A percentile compares a stretch with the other conserved stretches of the same genome.
These are phyloP conservation scores for Prunus kanzakura DNA, from an alignment of 306 rosid genomes.

Conservation along the genomic window DNA sequence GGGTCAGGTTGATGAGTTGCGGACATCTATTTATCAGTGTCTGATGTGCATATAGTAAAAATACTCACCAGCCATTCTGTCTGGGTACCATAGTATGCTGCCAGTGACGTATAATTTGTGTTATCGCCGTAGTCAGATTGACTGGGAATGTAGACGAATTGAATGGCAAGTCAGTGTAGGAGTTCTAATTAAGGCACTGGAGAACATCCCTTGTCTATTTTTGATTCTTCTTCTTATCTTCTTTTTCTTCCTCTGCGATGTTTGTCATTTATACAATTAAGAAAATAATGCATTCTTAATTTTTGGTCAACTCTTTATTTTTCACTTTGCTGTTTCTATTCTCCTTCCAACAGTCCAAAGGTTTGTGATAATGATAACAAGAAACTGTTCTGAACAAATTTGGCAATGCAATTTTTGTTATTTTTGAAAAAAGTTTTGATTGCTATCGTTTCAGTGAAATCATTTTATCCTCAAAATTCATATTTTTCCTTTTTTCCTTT, in stretches of 20 bases:
- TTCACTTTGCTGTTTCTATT: neutral
- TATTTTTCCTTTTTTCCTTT: no score
- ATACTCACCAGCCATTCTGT: constrained; percentile 27
- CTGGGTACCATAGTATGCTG: constrained; percentile 22
- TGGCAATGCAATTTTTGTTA: no score
- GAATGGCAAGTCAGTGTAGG: constrained; percentile 24
- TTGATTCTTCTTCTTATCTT: neutral
- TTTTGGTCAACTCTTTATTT: neutral
- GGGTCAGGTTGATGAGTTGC: constrained; percentile 5
- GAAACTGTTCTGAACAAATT: neutral
- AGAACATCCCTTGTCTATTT: constrained; percentile 5
- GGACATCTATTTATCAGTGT: constrained; percentile 19
- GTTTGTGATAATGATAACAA: neutral
- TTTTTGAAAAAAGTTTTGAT: no score
- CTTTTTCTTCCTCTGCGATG: neutral
- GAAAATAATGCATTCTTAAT: neutral
- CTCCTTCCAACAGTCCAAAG: neutral
- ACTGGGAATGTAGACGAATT: constrained; percentile 29
- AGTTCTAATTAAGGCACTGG: constrained; percentile 17
- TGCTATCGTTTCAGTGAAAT: no score
- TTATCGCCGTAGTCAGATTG: constrained; percentile 22
- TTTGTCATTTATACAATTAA: constrained; percentile 9
- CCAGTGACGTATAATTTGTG: constrained; percentile 31
- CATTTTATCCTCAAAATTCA: no score
- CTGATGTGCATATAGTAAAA: constrained; percentile 57